phyloP scores from a whole-genome alignment of 2,329 filamentous ascomycete species.

The Epichloe elymi region DNA sequence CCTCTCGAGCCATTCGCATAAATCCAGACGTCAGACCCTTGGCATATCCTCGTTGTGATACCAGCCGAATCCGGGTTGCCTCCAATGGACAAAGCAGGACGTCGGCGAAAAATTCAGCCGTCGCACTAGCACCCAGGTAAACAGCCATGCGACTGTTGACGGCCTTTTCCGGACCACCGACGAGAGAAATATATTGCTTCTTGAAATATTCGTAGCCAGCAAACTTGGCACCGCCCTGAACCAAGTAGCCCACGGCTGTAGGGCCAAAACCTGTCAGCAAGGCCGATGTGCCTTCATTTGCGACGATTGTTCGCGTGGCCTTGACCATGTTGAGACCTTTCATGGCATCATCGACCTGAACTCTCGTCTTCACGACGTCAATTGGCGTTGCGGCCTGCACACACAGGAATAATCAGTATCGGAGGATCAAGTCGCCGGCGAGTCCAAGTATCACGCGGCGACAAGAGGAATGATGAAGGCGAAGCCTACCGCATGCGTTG shows the following conservation, averaged over 20 bases:
- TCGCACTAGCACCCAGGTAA: slow-evolving; percentile 60
- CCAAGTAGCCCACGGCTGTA: slow-evolving; percentile 76
- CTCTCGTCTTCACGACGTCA: slow-evolving; percentile 76
- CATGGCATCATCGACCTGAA: slow-evolving; percentile 75
- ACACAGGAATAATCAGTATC: slow-evolving; percentile 2
- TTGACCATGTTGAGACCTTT: slow-evolving; percentile 76
- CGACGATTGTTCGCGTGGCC: slow-evolving; percentile 65
- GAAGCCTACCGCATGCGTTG: slow-evolving; percentile 34
- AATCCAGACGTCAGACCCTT: slow-evolving; percentile 59
- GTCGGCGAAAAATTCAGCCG: slow-evolving; percentile 61
- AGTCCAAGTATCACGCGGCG: not conserved
- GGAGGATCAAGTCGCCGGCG: not conserved
- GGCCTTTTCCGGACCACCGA: slow-evolving; percentile 39
- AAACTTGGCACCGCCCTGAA: slow-evolving; percentile 84
- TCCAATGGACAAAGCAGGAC: slow-evolving; percentile 83
- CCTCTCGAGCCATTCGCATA: slow-evolving; percentile 58
- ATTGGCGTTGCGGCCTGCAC: slow-evolving; percentile 39
- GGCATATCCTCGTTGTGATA: slow-evolving; percentile 70
- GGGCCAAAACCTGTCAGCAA: slow-evolving; percentile 75
- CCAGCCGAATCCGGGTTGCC: slow-evolving; percentile 66
- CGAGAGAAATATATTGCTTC: slow-evolving; percentile 63
- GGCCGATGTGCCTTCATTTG: slow-evolving; percentile 65
- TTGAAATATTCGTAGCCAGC: slow-evolving; percentile 93
- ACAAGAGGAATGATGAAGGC: not conserved
- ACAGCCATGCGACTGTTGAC: slow-evolving; percentile 37